phyloP scores from a whole-genome alignment of 495 filamentous ascomycete genomes.

The Xeromyces bisporus region DNA sequence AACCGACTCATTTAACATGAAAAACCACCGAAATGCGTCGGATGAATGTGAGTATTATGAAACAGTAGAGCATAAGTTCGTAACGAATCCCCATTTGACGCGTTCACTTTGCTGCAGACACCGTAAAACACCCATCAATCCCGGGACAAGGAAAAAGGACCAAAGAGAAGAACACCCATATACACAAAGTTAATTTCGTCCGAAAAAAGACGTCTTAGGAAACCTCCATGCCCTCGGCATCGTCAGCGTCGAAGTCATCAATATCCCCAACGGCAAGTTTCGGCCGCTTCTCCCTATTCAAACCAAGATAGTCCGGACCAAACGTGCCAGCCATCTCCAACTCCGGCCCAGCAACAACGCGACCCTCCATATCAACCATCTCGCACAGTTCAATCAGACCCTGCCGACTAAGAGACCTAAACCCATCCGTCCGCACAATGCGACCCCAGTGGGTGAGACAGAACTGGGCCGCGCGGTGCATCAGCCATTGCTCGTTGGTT shows the following conservation, averaged over 20 bases:
- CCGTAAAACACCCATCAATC: neutral
- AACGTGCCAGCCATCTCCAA: slow-evolving; percentile 62
- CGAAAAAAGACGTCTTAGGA: slow-evolving; percentile 16
- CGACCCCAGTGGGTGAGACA: slow-evolving; percentile 91
- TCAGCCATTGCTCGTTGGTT: slow-evolving; percentile 84
- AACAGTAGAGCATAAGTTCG: no score
- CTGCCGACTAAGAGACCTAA: slow-evolving; percentile 56
- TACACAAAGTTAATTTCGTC: neutral
- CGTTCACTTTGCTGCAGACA: no score
- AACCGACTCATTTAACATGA: no score
- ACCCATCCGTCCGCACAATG: slow-evolving; percentile 74
- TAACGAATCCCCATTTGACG: neutral
- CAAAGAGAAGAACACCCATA: neutral
- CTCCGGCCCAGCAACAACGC: slow-evolving; percentile 70
- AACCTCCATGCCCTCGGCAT: slow-evolving; percentile 54
- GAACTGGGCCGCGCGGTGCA: slow-evolving; percentile 69
- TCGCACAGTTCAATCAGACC: slow-evolving; percentile 82
- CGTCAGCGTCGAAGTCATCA: slow-evolving; percentile 48
- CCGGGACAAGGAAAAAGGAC: no score
- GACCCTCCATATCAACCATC: slow-evolving; percentile 77
- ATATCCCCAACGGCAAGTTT: slow-evolving; percentile 35
- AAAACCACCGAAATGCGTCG: no score
- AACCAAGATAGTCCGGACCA: slow-evolving; percentile 38
- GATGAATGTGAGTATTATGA: no score
- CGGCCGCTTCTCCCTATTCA: slow-evolving; percentile 22